Conservation (phyloP, 768 basidiomycete genomes). For the Trametes elegans region DNA sequence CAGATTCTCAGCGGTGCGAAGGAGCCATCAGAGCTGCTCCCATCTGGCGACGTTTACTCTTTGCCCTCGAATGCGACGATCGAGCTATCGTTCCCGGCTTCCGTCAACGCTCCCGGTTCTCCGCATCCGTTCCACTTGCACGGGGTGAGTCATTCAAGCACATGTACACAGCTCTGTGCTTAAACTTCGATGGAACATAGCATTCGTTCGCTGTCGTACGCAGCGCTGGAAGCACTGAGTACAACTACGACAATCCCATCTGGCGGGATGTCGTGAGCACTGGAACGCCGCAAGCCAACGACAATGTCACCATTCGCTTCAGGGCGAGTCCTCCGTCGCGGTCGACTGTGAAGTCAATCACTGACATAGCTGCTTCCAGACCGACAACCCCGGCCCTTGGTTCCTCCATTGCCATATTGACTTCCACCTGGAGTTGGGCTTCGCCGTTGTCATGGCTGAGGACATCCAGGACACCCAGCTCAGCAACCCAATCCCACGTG, state of each 20-base stretch:
- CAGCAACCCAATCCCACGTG: constrained; percentile 18
- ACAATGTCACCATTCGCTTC: constrained; percentile 29
- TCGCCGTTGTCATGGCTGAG: constrained; percentile 43
- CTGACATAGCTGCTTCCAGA: constrained; percentile 5
- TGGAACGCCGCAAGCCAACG: constrained; percentile 4
- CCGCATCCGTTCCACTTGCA: constrained; percentile 42
- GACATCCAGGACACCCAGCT: constrained; percentile 25
- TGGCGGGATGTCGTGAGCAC: constrained; percentile 32
- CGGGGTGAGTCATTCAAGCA: constrained; percentile 32
- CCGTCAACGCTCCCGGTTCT: constrained; percentile 36
- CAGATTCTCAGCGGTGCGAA: constrained; percentile 58
- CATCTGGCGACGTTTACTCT: constrained; percentile 43
- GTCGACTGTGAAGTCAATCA: background rate
- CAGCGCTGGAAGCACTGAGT: constrained; percentile 29
- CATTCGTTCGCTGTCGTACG: constrained; percentile 40
- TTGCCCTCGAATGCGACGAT: constrained; percentile 48
- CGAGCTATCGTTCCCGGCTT: constrained; percentile 46
- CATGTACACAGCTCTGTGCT: background rate
- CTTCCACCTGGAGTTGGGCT: constrained; percentile 63
- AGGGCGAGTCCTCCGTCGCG: background rate
- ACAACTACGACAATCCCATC: constrained; percentile 39
- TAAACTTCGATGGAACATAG: constrained; percentile 22
- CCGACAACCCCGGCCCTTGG: constrained; percentile 92
- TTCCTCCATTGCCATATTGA: constrained; percentile 82
- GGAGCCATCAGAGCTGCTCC: constrained; percentile 47